Conservation (phyloP, 1,284 basidiomycete species). For the Trametes pubescens region DNA sequence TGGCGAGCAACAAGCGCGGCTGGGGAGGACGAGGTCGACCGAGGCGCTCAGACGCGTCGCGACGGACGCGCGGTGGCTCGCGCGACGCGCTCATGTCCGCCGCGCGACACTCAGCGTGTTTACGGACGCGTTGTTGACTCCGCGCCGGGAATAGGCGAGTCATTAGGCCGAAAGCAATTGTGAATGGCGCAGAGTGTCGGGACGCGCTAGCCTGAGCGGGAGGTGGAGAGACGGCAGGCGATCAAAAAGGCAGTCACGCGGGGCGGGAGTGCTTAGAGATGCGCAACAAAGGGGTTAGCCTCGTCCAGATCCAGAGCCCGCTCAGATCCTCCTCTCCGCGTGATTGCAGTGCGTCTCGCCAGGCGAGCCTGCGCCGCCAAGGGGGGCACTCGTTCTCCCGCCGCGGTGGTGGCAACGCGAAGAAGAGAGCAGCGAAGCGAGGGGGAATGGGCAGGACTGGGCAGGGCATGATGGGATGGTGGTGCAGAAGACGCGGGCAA, state of each 20-base stretch:
- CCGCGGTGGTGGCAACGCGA: neutral
- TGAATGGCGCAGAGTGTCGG: no score
- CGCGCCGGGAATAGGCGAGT: neutral
- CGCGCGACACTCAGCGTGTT: neutral
- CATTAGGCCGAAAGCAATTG: no score
- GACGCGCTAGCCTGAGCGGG: neutral
- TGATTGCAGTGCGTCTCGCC: conserved; percentile 9
- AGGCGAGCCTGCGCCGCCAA: neutral
- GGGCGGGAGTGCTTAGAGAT: neutral
- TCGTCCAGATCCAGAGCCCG: conserved; percentile 7
- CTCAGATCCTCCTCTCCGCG: conserved; percentile 11
- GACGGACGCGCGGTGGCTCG: conserved; percentile 5
- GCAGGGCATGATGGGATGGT: conserved; percentile 8
- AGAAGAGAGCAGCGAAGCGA: neutral
- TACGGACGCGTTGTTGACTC: no score
- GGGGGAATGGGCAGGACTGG: neutral
- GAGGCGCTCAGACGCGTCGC: neutral
- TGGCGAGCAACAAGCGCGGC: neutral
- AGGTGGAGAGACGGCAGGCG: conserved; percentile 19
- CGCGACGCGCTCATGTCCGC: neutral
- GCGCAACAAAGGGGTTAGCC: conserved; percentile 18
- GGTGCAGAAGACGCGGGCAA: conserved; percentile 24
- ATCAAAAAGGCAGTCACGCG: conserved; percentile 26
- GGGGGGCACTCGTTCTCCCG: conserved; percentile 8
- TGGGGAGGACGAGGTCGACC: conserved; percentile 18